Evolutionary conservation across 1,284 basidiomycete genomes (phyloP).

Genomic region (Malassezia sympodialis): DNA sequence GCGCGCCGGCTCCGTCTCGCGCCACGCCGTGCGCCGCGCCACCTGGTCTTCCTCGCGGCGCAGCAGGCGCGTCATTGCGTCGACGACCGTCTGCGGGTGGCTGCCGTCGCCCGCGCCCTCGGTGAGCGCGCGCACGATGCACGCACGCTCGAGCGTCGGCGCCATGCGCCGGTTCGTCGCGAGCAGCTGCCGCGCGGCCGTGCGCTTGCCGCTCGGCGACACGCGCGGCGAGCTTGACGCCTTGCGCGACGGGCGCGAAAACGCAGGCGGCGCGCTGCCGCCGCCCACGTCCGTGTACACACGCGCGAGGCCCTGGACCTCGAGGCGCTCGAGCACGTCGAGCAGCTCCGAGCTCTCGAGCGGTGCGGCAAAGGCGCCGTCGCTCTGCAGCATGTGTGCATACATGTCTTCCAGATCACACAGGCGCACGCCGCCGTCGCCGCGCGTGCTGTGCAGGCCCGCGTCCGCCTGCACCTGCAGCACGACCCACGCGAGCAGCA

Average conservation of each 20-base stretch:
- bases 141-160: conserved; percentile 14
- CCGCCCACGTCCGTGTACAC: conserved; percentile 23
- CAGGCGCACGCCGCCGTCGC: conserved; percentile 20
- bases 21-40: conserved; percentile 13
- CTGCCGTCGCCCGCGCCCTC: background rate
- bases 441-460: conserved; percentile 21
- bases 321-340: conserved; percentile 40
- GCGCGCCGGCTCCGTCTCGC: background rate
- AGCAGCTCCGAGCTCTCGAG: conserved; percentile 39
- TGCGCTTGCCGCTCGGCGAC: conserved; percentile 33
- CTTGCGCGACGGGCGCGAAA: background rate
- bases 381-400: conserved; percentile 25
- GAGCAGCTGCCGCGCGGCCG: conserved; percentile 35
- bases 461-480: conserved; percentile 23
- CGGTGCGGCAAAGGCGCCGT: conserved; percentile 26
- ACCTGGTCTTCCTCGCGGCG: conserved; percentile 5
- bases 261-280: conserved; percentile 2
- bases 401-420: conserved; percentile 37
- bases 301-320: conserved; percentile 37
- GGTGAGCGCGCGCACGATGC: conserved; percentile 15
- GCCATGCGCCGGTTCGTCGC: conserved; percentile 23
- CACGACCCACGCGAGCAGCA: conserved; percentile 36
- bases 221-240: conserved; percentile 10
- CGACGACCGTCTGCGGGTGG: conserved; percentile 13
- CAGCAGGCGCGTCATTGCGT: conserved; percentile 14